These are phyloP conservation scores for Themeda triandra DNA, from an alignment of 176 grass and related monocot species.

Conservation along the genomic window DNA sequence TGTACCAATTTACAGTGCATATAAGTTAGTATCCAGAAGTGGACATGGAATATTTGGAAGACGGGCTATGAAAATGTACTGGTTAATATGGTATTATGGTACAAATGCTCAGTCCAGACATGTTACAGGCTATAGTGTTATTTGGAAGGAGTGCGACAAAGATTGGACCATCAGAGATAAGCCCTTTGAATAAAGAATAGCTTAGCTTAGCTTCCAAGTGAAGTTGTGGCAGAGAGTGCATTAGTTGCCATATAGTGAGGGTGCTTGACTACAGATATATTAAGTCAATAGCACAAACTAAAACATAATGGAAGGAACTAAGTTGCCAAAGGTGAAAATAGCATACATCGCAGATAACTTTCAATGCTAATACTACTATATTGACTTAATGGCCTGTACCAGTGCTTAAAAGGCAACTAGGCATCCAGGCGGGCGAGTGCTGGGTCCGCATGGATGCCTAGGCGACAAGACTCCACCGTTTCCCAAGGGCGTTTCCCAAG, in stretches of 20 bases:
- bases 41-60: constrained; percentile 6
- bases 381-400: neutral
- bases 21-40: constrained; percentile 28
- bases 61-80: neutral
- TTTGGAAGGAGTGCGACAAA: neutral
- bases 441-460: neutral
- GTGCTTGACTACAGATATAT: constrained; percentile 7
- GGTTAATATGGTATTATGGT: neutral
- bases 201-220: neutral
- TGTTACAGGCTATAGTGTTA: neutral
- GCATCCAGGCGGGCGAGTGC: neutral
- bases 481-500: neutral
- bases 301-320: neutral
- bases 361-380: neutral
- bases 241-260: neutral
- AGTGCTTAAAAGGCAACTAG: neutral
- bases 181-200: neutral
- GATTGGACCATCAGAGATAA: neutral
- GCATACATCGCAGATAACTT: neutral
- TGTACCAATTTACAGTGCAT: constrained; percentile 23
- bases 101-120: neutral
- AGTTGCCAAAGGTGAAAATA: neutral
- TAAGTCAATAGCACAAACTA: neutral
- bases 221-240: neutral
- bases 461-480: neutral